These are phyloP conservation scores for Eimeria necatrix DNA, from an alignment of 169 alveolate genomes.

Conservation along the genomic window DNA sequence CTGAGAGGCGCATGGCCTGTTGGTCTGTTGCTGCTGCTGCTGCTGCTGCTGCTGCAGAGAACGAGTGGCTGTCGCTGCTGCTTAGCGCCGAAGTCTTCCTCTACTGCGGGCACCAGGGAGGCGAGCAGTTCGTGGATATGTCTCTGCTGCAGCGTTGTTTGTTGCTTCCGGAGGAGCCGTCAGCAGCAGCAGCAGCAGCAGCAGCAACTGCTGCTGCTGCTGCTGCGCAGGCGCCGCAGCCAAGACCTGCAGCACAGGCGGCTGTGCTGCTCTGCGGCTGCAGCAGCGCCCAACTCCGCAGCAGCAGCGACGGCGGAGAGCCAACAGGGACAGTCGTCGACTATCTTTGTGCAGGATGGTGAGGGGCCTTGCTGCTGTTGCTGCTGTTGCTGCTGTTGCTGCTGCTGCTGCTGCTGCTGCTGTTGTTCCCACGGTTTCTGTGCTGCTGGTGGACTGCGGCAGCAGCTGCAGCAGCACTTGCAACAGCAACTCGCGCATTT, in stretches of 20 bases:
- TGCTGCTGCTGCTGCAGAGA: constrained; percentile 70
- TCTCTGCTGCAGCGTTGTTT: constrained; percentile 83
- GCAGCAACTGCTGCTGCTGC: constrained; percentile 32
- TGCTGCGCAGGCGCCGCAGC: not conserved
- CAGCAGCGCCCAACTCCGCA: constrained; percentile 85
- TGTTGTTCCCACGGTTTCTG: not conserved
- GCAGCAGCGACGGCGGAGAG: constrained; percentile 56
- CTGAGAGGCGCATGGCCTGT: too few species aligned
- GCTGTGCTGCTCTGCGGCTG: constrained; percentile 86
- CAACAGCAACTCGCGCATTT: too few species aligned
- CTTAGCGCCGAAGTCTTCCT: constrained; percentile 82
- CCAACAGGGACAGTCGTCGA: constrained; percentile 36
- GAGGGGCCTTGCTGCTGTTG: too few species aligned
- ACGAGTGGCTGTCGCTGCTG: constrained; percentile 64
- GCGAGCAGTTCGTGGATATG: constrained; percentile 84
- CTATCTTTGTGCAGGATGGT: constrained; percentile 46
- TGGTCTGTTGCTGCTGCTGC: constrained; percentile 42
- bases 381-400: not conserved
- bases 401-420: constrained; percentile 54
- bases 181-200: constrained; percentile 19
- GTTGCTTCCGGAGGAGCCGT: constrained; percentile 6
- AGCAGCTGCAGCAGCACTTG: not conserved
- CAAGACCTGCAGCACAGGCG: constrained; percentile 78
- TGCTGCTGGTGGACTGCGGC: constrained; percentile 26
- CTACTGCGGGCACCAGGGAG: constrained; percentile 89